Conservation (phyloP, 2,329 filamentous ascomycete genomes). For the Exophiala sp. region DNA sequence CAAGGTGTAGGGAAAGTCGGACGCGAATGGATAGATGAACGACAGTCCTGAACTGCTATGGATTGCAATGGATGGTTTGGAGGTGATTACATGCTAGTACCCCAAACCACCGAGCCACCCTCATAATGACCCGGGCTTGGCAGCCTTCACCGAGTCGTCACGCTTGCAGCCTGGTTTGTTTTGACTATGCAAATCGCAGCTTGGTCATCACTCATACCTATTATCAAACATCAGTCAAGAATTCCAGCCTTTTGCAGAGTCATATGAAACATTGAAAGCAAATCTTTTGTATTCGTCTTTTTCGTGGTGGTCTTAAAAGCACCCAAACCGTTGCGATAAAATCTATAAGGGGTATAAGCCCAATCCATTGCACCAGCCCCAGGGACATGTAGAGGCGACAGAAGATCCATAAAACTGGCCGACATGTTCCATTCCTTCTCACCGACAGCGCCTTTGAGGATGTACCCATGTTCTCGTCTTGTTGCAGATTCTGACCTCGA, state of each 20-base stretch:
- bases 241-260: no score
- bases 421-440: constrained; percentile 11
- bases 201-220: background rate
- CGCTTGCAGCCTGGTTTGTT: no score
- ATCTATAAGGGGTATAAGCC: constrained; percentile 24
- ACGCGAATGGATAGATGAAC: background rate
- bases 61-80: background rate
- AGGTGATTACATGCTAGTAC: constrained; percentile 5
- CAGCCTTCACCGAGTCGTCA: no score
- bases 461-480: constrained; percentile 1
- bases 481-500: constrained; percentile 3
- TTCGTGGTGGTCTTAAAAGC: background rate
- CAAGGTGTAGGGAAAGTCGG: background rate
- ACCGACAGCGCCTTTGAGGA: constrained; percentile 12
- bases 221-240: no score
- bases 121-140: no score
- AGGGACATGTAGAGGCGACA: constrained; percentile 1
- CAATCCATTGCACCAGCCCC: background rate
- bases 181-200: constrained; percentile 9
- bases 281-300: constrained; percentile 1
- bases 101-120: no score
- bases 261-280: background rate
- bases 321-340: constrained; percentile 2
- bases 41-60: background rate
- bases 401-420: constrained; percentile 11